These are phyloP conservation scores for Chrysopogon serrulatus DNA, from an alignment of 176 grass and related monocot genomes.

Conservation along the genomic window DNA sequence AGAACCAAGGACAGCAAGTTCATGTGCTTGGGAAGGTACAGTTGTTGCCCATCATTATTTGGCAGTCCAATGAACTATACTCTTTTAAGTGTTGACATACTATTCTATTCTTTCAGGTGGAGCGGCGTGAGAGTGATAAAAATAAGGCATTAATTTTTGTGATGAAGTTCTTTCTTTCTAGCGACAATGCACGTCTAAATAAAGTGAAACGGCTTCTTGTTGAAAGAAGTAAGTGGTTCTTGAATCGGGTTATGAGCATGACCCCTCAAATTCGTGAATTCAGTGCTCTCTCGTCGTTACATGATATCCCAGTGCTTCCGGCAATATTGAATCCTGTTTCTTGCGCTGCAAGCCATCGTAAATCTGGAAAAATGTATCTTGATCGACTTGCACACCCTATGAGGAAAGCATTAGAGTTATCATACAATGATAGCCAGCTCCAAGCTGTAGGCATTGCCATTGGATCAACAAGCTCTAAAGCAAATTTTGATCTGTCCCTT, in stretches of 20 bases:
- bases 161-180: conserved; percentile 71
- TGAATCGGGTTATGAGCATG: conserved; percentile 82
- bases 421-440: conserved; percentile 85
- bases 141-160: conserved; percentile 63
- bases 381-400: conserved; percentile 53
- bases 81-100: conserved; percentile 11
- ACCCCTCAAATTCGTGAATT: conserved; percentile 92
- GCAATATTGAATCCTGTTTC: conserved; percentile 74
- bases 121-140: conserved; percentile 75
- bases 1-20: conserved; percentile 53
- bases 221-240: conserved; percentile 91
- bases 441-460: conserved; percentile 70
- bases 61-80: conserved; percentile 2
- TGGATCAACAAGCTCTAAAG: conserved; percentile 20
- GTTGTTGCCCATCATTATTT: conserved; percentile 24
- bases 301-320: conserved; percentile 90
- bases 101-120: conserved; percentile 63
- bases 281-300: conserved; percentile 77
- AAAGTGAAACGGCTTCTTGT: conserved; percentile 80
- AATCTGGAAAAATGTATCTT: conserved; percentile 49
- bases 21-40: conserved; percentile 93
- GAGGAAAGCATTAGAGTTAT: conserved; percentile 60
- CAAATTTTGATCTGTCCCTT: conserved; percentile 75
- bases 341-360: conserved; percentile 30
- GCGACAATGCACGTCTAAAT: conserved; percentile 62